Conservation (phyloP, 495 filamentous ascomycete genomes). For the Talaromyces nanjingensis region DNA sequence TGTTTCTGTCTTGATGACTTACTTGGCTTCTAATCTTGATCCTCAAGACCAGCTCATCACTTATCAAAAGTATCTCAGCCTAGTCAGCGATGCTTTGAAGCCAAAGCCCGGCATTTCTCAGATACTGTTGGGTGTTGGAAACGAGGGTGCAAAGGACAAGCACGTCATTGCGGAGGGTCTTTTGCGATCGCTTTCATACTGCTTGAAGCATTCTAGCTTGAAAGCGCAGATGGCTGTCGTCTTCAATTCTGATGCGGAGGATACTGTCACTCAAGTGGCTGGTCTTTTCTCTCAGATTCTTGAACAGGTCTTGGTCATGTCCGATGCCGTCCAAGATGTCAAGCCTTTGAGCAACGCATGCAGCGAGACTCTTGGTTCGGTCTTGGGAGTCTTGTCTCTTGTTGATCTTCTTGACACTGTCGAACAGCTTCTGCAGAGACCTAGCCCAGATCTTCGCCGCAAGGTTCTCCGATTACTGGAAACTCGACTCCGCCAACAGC, state of each 20-base stretch:
- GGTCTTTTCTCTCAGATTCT: slow-evolving; percentile 63
- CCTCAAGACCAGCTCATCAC: slow-evolving; percentile 61
- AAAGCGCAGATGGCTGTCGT: slow-evolving; percentile 34
- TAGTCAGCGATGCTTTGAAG: slow-evolving; percentile 66
- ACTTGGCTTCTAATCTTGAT: slow-evolving; percentile 42
- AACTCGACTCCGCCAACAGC: slow-evolving; percentile 61
- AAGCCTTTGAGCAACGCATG: slow-evolving; percentile 57
- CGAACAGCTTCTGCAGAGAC: slow-evolving; percentile 65
- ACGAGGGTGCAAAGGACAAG: slow-evolving; percentile 53
- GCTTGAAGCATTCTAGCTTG: slow-evolving; percentile 38
- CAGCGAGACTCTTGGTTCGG: slow-evolving; percentile 60
- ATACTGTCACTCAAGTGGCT: slow-evolving; percentile 52
- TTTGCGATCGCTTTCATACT: slow-evolving; percentile 40
- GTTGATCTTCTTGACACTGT: slow-evolving; percentile 80
- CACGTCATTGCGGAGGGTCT: slow-evolving; percentile 55
- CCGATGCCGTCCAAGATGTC: slow-evolving; percentile 51
- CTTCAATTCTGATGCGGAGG: slow-evolving; percentile 28
- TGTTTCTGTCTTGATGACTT: slow-evolving; percentile 37
- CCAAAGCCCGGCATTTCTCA: slow-evolving; percentile 62
- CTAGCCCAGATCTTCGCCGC: slow-evolving; percentile 63
- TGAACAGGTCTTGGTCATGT: slow-evolving; percentile 58
- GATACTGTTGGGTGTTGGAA: slow-evolving; percentile 56
- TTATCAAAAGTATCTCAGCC: slow-evolving; percentile 61
- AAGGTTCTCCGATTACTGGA: slow-evolving; percentile 76
- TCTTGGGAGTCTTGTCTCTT: slow-evolving; percentile 73